These are phyloP conservation scores for Aspergillus egyptiacus DNA, from an alignment of 495 filamentous ascomycete genomes.

Conservation along the genomic window DNA sequence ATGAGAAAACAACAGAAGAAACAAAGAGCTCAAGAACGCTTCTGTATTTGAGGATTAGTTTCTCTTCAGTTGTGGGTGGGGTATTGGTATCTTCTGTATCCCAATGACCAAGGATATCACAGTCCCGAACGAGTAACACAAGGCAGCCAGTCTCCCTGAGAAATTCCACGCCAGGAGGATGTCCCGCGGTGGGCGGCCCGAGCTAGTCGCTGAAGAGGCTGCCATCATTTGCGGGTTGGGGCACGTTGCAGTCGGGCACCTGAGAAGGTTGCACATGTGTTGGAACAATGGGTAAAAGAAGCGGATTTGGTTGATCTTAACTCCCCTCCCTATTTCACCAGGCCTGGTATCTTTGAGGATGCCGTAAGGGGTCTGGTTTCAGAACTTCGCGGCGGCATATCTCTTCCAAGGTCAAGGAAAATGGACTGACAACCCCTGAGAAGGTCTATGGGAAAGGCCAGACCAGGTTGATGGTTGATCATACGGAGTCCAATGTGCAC, in stretches of 20 bases:
- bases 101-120: constrained; percentile 53
- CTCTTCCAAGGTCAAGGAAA: constrained; percentile 34
- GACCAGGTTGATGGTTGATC: constrained; percentile 45
- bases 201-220: constrained; percentile 50
- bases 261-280: constrained; percentile 49
- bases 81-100: constrained; percentile 54
- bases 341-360: constrained; percentile 57
- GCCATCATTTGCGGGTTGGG: constrained; percentile 54
- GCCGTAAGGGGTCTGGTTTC: constrained; percentile 56
- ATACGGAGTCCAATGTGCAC: constrained; percentile 53
- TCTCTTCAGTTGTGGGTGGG: constrained; percentile 58
- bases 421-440: constrained; percentile 51
- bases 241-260: constrained; percentile 47
- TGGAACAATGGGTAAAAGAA: constrained; percentile 54
- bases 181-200: constrained; percentile 48
- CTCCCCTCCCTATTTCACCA: constrained; percentile 46
- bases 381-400: constrained; percentile 51
- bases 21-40: constrained; percentile 44
- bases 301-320: constrained; percentile 61
- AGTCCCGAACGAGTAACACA: constrained; percentile 47
- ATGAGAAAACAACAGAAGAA: constrained; percentile 53
- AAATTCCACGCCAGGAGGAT: constrained; percentile 44
- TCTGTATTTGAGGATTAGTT: constrained; percentile 52
- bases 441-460: constrained; percentile 56
- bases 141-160: constrained; percentile 47